Evolutionary conservation across 2,329 filamentous ascomycete species (phyloP).

Genomic region (Sporothrix variecibatus): DNA sequence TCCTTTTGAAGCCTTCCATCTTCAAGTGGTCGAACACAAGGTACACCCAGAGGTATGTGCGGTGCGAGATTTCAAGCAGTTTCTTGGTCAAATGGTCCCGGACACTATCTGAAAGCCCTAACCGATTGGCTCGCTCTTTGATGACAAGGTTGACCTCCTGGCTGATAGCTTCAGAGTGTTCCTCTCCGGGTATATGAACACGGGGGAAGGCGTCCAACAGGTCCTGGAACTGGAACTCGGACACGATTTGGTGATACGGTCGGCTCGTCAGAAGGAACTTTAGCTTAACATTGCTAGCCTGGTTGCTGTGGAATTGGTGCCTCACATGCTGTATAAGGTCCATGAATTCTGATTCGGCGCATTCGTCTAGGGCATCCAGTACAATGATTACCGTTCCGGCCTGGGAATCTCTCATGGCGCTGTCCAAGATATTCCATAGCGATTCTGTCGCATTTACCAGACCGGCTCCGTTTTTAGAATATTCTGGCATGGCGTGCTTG

Average conservation of each 20-base stretch:
- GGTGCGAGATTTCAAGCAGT: slow-evolving; percentile 33
- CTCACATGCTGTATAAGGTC: not conserved
- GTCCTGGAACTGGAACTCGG: slow-evolving; percentile 11
- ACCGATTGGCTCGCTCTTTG: not conserved
- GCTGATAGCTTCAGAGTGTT: slow-evolving; percentile 23
- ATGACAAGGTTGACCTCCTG: slow-evolving; percentile 25
- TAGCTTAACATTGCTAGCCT: not conserved
- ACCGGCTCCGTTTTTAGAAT: slow-evolving; percentile 33
- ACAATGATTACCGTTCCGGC: slow-evolving; percentile 40
- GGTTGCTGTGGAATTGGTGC: no score
- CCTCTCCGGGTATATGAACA: slow-evolving; percentile 24
- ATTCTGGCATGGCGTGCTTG: slow-evolving; percentile 37
- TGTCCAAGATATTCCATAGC: slow-evolving; percentile 41
- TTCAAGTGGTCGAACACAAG: slow-evolving; percentile 36
- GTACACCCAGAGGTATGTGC: slow-evolving; percentile 45
- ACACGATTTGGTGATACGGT: slow-evolving; percentile 21
- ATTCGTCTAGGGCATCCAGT: slow-evolving; percentile 45
- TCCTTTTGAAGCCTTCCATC: slow-evolving; percentile 18
- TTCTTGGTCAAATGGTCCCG: slow-evolving; percentile 27
- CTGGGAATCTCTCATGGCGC: slow-evolving; percentile 33
- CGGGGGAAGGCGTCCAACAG: slow-evolving; percentile 15
- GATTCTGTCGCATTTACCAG: slow-evolving; percentile 33
- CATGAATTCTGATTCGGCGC: not conserved
- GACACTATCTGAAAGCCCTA: not conserved
- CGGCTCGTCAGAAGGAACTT: slow-evolving; percentile 25